A percentile compares a stretch with the other conserved stretches of the same genome.
phyloP scores from a whole-genome alignment of 192 early-diverging fungal genomes.

The Jimgerdemannia flammicorona region DNA sequence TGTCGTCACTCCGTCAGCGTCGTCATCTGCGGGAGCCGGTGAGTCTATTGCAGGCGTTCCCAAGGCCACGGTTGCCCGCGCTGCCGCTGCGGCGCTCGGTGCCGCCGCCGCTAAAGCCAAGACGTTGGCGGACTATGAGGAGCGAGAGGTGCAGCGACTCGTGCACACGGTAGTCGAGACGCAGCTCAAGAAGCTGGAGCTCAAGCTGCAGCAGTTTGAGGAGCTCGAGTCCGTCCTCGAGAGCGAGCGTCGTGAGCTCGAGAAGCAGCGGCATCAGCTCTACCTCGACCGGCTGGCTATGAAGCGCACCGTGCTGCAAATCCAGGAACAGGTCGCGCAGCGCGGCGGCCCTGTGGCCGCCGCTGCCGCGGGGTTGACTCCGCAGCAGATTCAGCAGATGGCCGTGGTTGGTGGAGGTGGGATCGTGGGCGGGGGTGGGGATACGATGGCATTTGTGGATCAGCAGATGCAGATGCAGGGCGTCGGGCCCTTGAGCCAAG shows the following conservation, averaged over 20 bases:
- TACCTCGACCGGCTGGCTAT: conserved; percentile 58
- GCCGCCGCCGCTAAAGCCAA: conserved; percentile 91
- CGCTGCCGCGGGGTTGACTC: conserved; percentile 15
- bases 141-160: conserved; percentile 78
- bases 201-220: conserved; percentile 93
- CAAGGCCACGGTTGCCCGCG: conserved; percentile 64
- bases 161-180: conserved; percentile 80
- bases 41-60: conserved; percentile 17
- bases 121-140: conserved; percentile 76
- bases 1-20: not conserved
- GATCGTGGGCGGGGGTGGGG: not conserved
- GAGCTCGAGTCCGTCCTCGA: conserved; percentile 88
- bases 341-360: conserved; percentile 16
- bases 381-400: conserved; percentile 20
- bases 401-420: not conserved
- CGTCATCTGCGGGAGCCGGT: not conserved
- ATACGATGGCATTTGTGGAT: no score
- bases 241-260: conserved; percentile 80
- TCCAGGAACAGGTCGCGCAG: conserved; percentile 33
- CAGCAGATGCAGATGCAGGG: no score
- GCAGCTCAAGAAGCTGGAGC: conserved; percentile 85
- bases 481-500: no score
- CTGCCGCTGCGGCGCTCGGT: conserved; percentile 84
- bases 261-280: conserved; percentile 57
- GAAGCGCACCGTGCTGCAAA: conserved; percentile 41